Evolutionary conservation across 2,329 filamentous ascomycete genomes (phyloP), one percentile per base, ranked within the genome.

Genomic region (Cladosporium sp.): DNA sequence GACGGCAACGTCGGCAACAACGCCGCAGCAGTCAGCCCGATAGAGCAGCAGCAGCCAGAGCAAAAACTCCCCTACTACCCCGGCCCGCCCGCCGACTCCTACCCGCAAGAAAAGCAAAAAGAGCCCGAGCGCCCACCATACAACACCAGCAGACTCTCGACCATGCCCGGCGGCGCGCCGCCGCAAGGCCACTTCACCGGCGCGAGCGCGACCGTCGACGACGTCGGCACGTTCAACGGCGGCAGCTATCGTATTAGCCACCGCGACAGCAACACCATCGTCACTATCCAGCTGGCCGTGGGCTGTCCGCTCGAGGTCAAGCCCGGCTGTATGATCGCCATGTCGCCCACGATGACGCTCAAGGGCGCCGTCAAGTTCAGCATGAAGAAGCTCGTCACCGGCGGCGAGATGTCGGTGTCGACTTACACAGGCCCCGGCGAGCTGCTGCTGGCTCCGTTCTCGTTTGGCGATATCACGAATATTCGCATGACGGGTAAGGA

Each of bases 141-240:
- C 66, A 73, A 76, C 70, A 75, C 70, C 62, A 76, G 67, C 66
- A 60, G 69, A 18, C 68, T 70, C 30, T 71, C 69, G 13, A 70
- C 67, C 53, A 74, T 77, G 69, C 73, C 75, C 7, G 67, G 67
- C 65, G 77, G 78, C n/a, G 78, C 79, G 36, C 79, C 83, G 2
- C 66, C 80, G 3, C 75, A 77, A 39, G 80, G 79, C 3, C 85
- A 90, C 65, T 93, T 94, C 69, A 76, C 83, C 6, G 91, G 91
- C 32, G 87, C 85, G 0, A 79, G 79, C 34, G 81, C 89, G 0
- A 84, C 85, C 0, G 32, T 72, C 13, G 95, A 98, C 77, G 93
- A 97, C 71, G 87, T 96, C 1, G 95, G 95, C n/a, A 95, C 91
- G 0, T 99, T 98, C 82, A 98, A 98, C 76, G 95, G 95, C 18